Conservation (phyloP, 768 basidiomycete genomes). For the Boletus reticuloceps region DNA sequence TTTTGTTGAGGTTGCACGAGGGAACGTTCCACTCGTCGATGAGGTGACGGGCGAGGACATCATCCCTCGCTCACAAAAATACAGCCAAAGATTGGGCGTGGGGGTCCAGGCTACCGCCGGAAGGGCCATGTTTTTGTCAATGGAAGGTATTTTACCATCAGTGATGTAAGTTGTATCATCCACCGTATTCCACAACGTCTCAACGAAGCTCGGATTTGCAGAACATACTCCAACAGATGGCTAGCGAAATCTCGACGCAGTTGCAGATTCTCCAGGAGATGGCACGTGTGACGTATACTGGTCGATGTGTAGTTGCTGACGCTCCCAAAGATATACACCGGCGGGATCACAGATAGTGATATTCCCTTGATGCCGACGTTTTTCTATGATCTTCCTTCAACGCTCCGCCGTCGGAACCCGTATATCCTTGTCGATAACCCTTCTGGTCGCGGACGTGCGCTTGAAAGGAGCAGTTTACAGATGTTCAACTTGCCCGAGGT, state of each 20-base stretch:
- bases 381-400: conserved; percentile 87
- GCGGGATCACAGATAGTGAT: conserved; percentile 53
- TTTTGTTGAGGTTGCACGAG: conserved; percentile 41
- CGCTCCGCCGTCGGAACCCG: conserved; percentile 66
- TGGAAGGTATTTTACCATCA: conserved; percentile 71
- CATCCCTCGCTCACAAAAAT: conserved; percentile 48
- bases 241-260: conserved; percentile 51
- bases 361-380: conserved; percentile 58
- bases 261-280: conserved; percentile 70
- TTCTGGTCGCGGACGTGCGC: conserved; percentile 22
- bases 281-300: conserved; percentile 37
- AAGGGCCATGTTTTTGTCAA: conserved; percentile 83
- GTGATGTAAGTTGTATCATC: conserved; percentile 51
- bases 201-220: conserved; percentile 1
- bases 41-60: conserved; percentile 30
- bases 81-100: conserved; percentile 58
- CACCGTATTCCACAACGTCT: neutral
- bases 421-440: conserved; percentile 61
- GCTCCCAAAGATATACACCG: conserved; percentile 50
- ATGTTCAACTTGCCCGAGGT: conserved; percentile 32
- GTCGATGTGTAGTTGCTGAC: neutral
- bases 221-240: conserved; percentile 27
- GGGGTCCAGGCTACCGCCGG: conserved; percentile 32
- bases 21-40: conserved; percentile 22
- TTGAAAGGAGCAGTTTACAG: conserved; percentile 7